These are phyloP conservation scores for Cladophialophora carrionii DNA, from an alignment of 2,329 filamentous ascomycete genomes.

Conservation along the genomic window DNA sequence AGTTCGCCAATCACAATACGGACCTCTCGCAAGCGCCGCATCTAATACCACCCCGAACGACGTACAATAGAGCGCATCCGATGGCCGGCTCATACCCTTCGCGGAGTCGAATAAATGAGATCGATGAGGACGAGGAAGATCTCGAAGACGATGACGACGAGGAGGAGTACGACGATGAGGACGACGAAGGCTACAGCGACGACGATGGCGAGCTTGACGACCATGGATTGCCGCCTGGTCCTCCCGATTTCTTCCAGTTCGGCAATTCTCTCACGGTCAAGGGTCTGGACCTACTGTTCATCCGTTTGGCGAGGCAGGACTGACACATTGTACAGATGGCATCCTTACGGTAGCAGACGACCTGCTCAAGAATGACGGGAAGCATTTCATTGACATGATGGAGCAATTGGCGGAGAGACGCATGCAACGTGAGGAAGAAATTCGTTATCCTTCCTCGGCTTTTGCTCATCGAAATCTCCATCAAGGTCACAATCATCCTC, in stretches of 20 bases:
- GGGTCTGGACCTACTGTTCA: constrained; percentile 53
- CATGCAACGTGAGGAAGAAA: constrained; percentile 95
- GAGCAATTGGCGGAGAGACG: constrained; percentile 95
- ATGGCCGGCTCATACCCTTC: constrained; percentile 58
- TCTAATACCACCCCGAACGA: constrained; percentile 68
- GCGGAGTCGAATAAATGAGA: constrained; percentile 68
- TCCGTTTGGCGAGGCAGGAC: constrained; percentile 2
- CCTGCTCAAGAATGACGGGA: constrained; percentile 96
- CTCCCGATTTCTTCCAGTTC: constrained; percentile 93
- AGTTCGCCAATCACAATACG: constrained; percentile 87
- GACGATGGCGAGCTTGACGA: constrained; percentile 66
- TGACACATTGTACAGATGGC: constrained; percentile 64
- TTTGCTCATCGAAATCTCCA: constrained; percentile 62
- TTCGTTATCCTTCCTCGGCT: constrained; percentile 67
- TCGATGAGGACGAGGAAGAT: constrained; percentile 58
- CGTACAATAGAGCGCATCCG: constrained; percentile 42
- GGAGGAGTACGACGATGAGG: constrained; percentile 61
- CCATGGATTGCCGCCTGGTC: constrained; percentile 66
- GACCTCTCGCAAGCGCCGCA: constrained; percentile 63
- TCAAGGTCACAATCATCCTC: constrained; percentile 73
- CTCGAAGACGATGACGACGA: constrained; percentile 56
- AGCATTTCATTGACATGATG: constrained; percentile 99
- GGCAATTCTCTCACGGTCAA: constrained; percentile 97
- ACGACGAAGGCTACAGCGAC: constrained; percentile 69
- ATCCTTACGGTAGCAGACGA: constrained; percentile 99